Evolutionary conservation across 2,329 filamentous ascomycete genomes (phyloP).

Genomic region (Neoarthrinium moseri): DNA sequence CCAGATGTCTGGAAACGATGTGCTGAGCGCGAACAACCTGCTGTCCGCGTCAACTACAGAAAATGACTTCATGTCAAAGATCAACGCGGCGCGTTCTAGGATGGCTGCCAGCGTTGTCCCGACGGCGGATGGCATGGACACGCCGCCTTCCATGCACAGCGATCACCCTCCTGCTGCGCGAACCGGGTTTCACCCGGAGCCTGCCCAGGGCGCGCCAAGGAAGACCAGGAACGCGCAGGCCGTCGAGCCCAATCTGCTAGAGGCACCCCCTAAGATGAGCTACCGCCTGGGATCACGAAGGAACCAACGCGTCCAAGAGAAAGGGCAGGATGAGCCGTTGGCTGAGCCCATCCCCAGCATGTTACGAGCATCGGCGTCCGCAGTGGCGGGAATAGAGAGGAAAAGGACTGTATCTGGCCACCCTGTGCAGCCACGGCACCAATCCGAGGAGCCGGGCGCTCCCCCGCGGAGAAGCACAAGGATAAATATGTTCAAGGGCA

Average conservation of each 20-base stretch:
- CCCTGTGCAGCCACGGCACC: conserved; percentile 52
- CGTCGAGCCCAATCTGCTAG: conserved; percentile 48
- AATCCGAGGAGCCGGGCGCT: conserved; percentile 59
- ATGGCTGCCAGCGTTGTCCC: conserved; percentile 37
- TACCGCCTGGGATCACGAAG: conserved; percentile 50
- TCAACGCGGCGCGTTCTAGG: conserved; percentile 49
- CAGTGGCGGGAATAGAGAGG: conserved; percentile 57
- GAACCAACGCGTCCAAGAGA: conserved; percentile 29
- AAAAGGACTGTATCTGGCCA: conserved; percentile 95
- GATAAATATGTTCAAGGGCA: conserved; percentile 67
- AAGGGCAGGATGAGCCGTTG: conserved; percentile 38
- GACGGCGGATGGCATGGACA: conserved; percentile 60
- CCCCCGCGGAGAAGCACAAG: conserved; percentile 71
- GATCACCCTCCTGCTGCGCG: conserved; percentile 35
- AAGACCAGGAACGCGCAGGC: conserved; percentile 54
- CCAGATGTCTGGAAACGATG: conserved; percentile 35
- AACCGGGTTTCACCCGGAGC: conserved; percentile 34
- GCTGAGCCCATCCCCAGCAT: conserved; percentile 38
- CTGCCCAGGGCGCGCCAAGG: conserved; percentile 50
- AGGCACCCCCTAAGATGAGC: conserved; percentile 65
- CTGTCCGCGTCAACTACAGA: conserved; percentile 42
- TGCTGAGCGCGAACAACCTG: conserved; percentile 36
- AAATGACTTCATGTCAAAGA: conserved; percentile 56
- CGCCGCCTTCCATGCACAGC: conserved; percentile 51
- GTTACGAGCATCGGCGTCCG: conserved; percentile 36